A percentile compares a stretch with the other conserved stretches of the same genome.
Evolutionary conservation across 23 red algal species (phyloP).

Genomic region (Gracilaria vermiculophylla): DNA sequence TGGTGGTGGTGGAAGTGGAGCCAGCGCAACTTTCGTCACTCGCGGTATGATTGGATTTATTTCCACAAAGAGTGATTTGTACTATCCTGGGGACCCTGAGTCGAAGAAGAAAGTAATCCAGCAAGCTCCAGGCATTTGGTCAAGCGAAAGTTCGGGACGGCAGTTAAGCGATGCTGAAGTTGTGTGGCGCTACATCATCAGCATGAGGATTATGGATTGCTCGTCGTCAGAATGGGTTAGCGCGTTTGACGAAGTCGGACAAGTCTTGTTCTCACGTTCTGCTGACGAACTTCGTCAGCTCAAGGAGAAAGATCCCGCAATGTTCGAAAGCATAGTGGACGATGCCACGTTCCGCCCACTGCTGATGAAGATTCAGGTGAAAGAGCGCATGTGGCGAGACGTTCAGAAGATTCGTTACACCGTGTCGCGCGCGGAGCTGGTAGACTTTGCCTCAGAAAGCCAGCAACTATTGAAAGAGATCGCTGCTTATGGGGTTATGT

Average conservation of each 20-base stretch:
- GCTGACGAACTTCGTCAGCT: constrained; percentile 78
- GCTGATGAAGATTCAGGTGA: constrained; percentile 80
- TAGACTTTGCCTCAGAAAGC: constrained; percentile 78
- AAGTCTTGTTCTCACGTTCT: constrained; percentile 62
- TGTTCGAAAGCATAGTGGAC: constrained; percentile 68
- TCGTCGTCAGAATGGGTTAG: constrained; percentile 74
- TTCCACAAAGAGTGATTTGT: constrained; percentile 69
- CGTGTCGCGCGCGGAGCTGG: constrained; percentile 63
- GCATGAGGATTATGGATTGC: constrained; percentile 75
- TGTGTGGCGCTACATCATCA: constrained; percentile 82
- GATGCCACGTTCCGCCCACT: constrained; percentile 56
- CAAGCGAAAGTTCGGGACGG: constrained; percentile 67
- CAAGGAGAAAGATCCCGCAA: constrained; percentile 56
- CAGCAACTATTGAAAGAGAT: constrained; percentile 77
- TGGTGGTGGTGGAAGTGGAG: constrained; percentile 27
- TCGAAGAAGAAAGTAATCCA: constrained; percentile 88
- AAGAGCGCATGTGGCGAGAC: constrained; percentile 76
- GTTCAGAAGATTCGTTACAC: constrained; percentile 79
- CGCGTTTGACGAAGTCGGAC: constrained; percentile 87
- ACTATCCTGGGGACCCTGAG: constrained; percentile 84
- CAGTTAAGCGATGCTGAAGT: constrained; percentile 67
- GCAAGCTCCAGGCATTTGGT: constrained; percentile 60
- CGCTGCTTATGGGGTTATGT: constrained; percentile 44
- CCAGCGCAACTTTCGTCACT: constrained; percentile 63
- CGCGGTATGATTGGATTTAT: constrained; percentile 69